Evolutionary conservation across 2,329 filamentous ascomycete genomes (phyloP), one percentile per base, ranked within the genome.

Genomic region (Apiospora rasikravindrae): DNA sequence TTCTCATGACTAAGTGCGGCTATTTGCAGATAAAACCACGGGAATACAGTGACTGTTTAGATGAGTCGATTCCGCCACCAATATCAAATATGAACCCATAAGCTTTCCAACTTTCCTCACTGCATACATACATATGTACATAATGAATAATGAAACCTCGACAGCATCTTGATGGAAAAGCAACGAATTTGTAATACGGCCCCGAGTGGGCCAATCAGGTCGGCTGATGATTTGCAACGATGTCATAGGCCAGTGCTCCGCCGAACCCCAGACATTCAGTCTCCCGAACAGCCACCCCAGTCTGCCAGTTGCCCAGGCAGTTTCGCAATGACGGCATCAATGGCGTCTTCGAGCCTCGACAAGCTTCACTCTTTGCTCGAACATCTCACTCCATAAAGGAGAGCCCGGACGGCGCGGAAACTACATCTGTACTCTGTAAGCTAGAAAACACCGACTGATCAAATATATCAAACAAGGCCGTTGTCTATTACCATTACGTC

Each of bases 271-370:
- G 57, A 40, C 4, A 14, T 0, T 13, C 19, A 14, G 3, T 13
- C 19, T 33, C 57, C 57, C 57, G 57, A 64, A n/a, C 26, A 57
- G 24, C 51, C 24, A 57, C 57, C 57, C 33, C 57, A 64, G 57
- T 7, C 5, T 6, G 3, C 33, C 33, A 33, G 33, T n/a, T n/a
- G n/a, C n/a, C 33, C 33, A 37, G 33, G 13, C 57, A 64, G 33
- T 45, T 22, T 69, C 26, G 16, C 67, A 49, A 69, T 69, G 67
- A 69, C 67, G 67, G 67, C 44, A 69, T 69, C 67, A 49, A 69
- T 69, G 67, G 67, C 67, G 67, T 69, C 67, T 69, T 69, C 67
- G 67, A 69, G 44, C 44, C 22, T 37, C 19, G 57, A 64, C 57
- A 64, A 64, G 57, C 57, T 64, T 64, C 57, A 40, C 33, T 14